Conservation (phyloP, 768 basidiomycete genomes). For the Zangia roseola region DNA sequence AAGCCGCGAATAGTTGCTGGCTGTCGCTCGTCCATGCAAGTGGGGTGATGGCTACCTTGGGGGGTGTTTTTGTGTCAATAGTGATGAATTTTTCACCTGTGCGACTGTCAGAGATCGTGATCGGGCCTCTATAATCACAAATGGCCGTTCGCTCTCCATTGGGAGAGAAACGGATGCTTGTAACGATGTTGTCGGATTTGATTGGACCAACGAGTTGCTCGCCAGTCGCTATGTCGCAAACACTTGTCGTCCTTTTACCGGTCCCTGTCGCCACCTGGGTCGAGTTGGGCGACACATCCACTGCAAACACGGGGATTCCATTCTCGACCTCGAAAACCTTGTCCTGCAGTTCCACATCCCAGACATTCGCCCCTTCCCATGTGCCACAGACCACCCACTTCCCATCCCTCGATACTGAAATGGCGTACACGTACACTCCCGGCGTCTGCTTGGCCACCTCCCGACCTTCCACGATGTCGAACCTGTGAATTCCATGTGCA, state of each 20-base stretch:
- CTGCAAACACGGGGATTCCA: no score
- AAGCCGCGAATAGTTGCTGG: background rate
- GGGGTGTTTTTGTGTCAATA: background rate
- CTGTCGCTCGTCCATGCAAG: constrained; percentile 2
- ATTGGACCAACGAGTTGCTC: background rate
- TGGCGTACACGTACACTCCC: background rate
- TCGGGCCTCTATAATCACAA: background rate
- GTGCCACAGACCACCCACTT: background rate
- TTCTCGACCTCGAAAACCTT: background rate
- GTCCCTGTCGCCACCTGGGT: constrained; percentile 2
- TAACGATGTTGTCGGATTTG: background rate
- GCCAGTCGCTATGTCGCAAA: background rate
- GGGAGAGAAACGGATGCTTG: constrained; percentile 1
- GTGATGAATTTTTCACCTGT: background rate
- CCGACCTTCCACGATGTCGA: no score
- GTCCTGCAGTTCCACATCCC: background rate
- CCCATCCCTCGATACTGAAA: background rate
- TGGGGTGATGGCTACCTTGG: background rate
- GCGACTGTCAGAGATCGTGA: background rate
- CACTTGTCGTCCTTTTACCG: background rate
- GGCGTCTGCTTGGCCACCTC: background rate
- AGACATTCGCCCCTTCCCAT: background rate
- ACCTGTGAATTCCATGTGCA: no score
- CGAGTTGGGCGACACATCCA: background rate
- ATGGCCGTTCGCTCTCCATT: background rate